A percentile compares a stretch with the other conserved stretches of the same genome.
Evolutionary conservation across 2,329 filamentous ascomycete genomes (phyloP).

Genomic region (Coniosporium tulheliwenetii): DNA sequence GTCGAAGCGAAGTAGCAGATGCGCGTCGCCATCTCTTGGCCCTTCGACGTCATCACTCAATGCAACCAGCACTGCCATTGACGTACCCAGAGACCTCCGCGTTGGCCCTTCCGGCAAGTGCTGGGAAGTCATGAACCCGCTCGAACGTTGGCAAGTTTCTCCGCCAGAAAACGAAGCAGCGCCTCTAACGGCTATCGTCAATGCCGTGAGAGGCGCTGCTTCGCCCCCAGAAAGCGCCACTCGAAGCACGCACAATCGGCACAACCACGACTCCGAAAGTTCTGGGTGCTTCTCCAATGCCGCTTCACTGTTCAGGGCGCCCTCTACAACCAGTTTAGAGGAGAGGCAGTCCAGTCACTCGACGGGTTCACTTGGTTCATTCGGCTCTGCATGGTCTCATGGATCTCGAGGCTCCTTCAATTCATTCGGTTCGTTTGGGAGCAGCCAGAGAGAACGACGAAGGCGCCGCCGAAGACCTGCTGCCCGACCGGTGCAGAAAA

Average conservation of each 20-base stretch:
- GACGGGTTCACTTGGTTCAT: slow-evolving; percentile 36
- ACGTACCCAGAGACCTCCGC: slow-evolving; percentile 42
- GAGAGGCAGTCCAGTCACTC: slow-evolving; percentile 34
- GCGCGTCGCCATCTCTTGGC: slow-evolving; percentile 52
- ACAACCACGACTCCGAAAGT: too few relatives aligned
- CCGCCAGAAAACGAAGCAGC: slow-evolving; percentile 56
- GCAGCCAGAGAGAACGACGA: slow-evolving; percentile 36
- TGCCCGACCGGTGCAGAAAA: slow-evolving; percentile 7
- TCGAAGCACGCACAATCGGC: too few relatives aligned
- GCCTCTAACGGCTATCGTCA: slow-evolving; percentile 45
- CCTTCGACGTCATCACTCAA: slow-evolving; percentile 15
- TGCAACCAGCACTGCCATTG: slow-evolving; percentile 46
- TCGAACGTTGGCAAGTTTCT: slow-evolving; percentile 55
- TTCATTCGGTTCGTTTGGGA: slow-evolving; percentile 35
- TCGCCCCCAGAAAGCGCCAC: too few relatives aligned
- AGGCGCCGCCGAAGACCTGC: slow-evolving; percentile 34
- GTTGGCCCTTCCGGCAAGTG: slow-evolving; percentile 31
- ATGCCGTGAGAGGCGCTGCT: too few relatives aligned
- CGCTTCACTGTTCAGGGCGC: slow-evolving; percentile 35
- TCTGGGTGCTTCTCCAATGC: slow-evolving; percentile 12
- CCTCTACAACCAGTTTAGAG: slow-evolving; percentile 38
- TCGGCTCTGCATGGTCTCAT: slow-evolving; percentile 40
- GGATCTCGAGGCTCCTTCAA: slow-evolving; percentile 40
- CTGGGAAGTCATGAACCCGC: slow-evolving; percentile 42
- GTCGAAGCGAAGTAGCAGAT: slow-evolving; percentile 45